Conservation (phyloP, 2,329 filamentous ascomycete species). For the Apiospora arundinis region DNA sequence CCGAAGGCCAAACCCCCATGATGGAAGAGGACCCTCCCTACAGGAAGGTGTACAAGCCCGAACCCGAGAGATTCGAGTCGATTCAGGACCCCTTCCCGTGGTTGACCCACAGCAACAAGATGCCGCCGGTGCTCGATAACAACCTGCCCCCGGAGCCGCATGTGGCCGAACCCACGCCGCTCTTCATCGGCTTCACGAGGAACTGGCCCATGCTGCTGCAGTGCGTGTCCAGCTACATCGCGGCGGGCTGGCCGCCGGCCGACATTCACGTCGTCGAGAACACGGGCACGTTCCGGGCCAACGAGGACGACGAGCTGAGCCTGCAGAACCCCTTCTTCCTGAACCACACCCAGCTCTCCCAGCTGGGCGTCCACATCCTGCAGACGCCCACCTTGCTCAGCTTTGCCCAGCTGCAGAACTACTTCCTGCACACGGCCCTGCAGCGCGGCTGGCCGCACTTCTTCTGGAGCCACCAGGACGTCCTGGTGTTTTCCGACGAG, state of each 20-base stretch:
- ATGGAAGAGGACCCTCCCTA: neutral
- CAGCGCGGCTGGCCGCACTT: slow-evolving; percentile 50
- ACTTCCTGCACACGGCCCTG: slow-evolving; percentile 49
- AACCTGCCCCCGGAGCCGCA: slow-evolving; percentile 43
- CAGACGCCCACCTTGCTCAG: slow-evolving; percentile 53
- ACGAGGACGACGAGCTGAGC: slow-evolving; percentile 49
- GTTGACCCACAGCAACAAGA: slow-evolving; percentile 38
- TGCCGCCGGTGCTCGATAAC: slow-evolving; percentile 38
- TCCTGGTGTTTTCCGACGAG: slow-evolving; percentile 50
- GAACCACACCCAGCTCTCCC: slow-evolving; percentile 53
- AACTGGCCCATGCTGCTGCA: slow-evolving; percentile 60
- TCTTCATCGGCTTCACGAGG: slow-evolving; percentile 59
- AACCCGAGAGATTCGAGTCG: slow-evolving; percentile 33
- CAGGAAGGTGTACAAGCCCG: slow-evolving; percentile 43
- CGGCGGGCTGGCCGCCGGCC: slow-evolving; percentile 59
- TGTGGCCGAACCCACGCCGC: slow-evolving; percentile 44
- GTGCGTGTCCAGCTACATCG: slow-evolving; percentile 58
- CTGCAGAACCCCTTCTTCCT: slow-evolving; percentile 61
- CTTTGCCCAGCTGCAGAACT: slow-evolving; percentile 59
- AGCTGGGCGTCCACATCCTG: slow-evolving; percentile 57
- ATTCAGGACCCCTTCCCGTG: slow-evolving; percentile 48
- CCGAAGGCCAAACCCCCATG: neutral
- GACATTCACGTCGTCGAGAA: slow-evolving; percentile 63
- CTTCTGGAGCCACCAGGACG: slow-evolving; percentile 59
- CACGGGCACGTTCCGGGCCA: slow-evolving; percentile 58